A percentile compares a stretch with the other conserved stretches of the same genome.
Conservation (phyloP, 257 asterid species). For the Rehmannia glutinosa region DNA sequence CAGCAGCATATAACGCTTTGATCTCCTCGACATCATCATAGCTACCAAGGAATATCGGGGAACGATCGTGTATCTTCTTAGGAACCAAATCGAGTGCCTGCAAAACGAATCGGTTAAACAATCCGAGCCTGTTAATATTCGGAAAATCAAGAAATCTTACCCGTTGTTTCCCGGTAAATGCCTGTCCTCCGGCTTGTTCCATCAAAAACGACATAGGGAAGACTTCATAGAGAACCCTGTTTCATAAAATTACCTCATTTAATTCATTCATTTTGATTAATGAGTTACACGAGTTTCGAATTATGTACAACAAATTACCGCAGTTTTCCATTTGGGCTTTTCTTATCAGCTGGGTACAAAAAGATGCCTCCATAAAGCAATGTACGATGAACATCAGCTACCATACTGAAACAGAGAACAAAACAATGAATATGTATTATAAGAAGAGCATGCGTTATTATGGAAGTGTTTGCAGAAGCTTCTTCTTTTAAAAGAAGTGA, state of each 20-base stretch:
- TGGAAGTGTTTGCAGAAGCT: no score
- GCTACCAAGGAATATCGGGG: slow-evolving; percentile 94
- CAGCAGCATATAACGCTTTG: slow-evolving; percentile 75
- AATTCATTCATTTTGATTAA: not conserved
- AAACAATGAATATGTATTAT: not conserved
- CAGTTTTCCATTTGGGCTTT: slow-evolving; percentile 88
- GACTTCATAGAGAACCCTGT: slow-evolving; percentile 92
- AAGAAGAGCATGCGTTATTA: not conserved
- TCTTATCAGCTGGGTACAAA: slow-evolving; percentile 97
- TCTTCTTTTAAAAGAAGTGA: no score
- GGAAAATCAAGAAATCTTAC: slow-evolving; percentile 30
- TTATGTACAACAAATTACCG: slow-evolving; percentile 37
- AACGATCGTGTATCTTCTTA: slow-evolving; percentile 75
- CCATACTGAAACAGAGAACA: slow-evolving; percentile 58
- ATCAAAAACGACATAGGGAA: slow-evolving; percentile 97
- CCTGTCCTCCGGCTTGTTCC: slow-evolving; percentile 99
- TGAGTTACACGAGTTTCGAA: not conserved
- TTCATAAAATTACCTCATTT: slow-evolving; percentile 1
- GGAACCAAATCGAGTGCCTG: slow-evolving; percentile 94
- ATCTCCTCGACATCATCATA: slow-evolving; percentile 91
- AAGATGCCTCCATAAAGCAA: slow-evolving; percentile 96
- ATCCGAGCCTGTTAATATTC: not conserved
- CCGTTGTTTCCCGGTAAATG: slow-evolving; percentile 88
- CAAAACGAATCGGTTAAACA: not conserved
- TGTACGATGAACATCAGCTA: slow-evolving; percentile 98